Evolutionary conservation across 139 green algal genomes (phyloP).

Genomic region (Coelastrella sp.): DNA sequence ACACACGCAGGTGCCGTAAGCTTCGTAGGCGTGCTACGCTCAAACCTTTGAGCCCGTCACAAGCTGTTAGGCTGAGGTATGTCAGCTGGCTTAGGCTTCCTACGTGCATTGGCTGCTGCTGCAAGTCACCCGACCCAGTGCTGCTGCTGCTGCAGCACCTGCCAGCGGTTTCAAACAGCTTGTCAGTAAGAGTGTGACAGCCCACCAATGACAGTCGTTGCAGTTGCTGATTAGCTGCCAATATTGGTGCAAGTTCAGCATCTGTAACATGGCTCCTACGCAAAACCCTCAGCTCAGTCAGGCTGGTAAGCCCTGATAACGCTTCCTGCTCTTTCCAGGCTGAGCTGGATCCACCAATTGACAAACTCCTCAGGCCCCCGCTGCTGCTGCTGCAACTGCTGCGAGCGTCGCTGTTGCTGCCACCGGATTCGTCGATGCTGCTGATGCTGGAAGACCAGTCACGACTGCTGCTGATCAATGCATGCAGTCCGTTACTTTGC

Average conservation of each 20-base stretch:
- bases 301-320: not conserved
- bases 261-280: not conserved
- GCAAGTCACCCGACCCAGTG: not conserved
- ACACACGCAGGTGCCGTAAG: conserved; percentile 7
- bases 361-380: not conserved
- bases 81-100: not conserved
- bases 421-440: not conserved
- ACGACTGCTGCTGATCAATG: not conserved
- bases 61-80: conserved; percentile 10
- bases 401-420: not conserved
- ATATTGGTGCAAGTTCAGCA: not conserved
- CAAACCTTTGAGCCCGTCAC: conserved; percentile 2
- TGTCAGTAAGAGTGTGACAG: conserved; percentile 33
- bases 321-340: not conserved
- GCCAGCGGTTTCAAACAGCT: not conserved
- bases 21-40: not conserved
- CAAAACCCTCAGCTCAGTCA: conserved; percentile 5
- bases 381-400: not conserved
- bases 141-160: not conserved
- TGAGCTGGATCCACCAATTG: not conserved
- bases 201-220: not conserved
- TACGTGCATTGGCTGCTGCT: not conserved
- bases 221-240: not conserved
- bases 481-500: not conserved
- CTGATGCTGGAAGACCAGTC: not conserved